Evolutionary conservation across 2,329 filamentous ascomycete genomes (phyloP).

Genomic region (Diplodia sapinea): DNA sequence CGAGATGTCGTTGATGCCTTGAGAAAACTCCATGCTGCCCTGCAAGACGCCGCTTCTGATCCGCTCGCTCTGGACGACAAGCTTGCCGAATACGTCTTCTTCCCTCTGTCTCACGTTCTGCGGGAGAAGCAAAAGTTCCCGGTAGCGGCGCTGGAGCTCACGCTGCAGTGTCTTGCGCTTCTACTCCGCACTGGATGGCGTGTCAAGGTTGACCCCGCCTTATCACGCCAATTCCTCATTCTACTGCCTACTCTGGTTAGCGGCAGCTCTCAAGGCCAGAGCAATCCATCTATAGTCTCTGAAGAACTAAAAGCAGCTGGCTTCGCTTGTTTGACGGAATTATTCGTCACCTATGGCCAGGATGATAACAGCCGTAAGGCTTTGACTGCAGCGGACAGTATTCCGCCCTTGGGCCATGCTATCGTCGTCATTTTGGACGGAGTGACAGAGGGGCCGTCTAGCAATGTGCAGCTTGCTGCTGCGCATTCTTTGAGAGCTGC

Average conservation of each 20-base stretch:
- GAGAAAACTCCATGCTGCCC: slow-evolving; percentile 51
- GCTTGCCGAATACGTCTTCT: slow-evolving; percentile 92
- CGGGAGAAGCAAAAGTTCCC: slow-evolving; percentile 75
- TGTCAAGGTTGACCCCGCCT: slow-evolving; percentile 68
- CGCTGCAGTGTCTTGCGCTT: slow-evolving; percentile 74
- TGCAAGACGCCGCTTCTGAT: slow-evolving; percentile 44
- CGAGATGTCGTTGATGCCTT: slow-evolving; percentile 58
- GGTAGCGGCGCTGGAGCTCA: slow-evolving; percentile 73
- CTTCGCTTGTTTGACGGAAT: slow-evolving; percentile 70
- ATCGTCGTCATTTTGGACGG: slow-evolving; percentile 81
- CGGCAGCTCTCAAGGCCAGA: slow-evolving; percentile 66
- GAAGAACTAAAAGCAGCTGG: slow-evolving; percentile 79
- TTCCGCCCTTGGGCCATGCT: slow-evolving; percentile 81
- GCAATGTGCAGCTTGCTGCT: slow-evolving; percentile 74
- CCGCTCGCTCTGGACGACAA: slow-evolving; percentile 70
- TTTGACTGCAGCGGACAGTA: slow-evolving; percentile 61
- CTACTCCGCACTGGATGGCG: slow-evolving; percentile 83
- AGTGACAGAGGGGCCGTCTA: slow-evolving; percentile 67
- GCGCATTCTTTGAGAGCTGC: slow-evolving; percentile 68
- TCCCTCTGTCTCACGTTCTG: slow-evolving; percentile 86
- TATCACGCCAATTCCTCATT: slow-evolving; percentile 84
- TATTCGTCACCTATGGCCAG: slow-evolving; percentile 66
- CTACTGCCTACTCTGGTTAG: slow-evolving; percentile 82
- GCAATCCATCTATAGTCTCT: slow-evolving; percentile 55
- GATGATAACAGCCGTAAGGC: slow-evolving; percentile 58